Percentiles rank a stretch among this genome's conserved stretches.
phyloP scores from a whole-genome alignment of 2,329 filamentous ascomycete species.

The Ceratocystis colombiana region DNA sequence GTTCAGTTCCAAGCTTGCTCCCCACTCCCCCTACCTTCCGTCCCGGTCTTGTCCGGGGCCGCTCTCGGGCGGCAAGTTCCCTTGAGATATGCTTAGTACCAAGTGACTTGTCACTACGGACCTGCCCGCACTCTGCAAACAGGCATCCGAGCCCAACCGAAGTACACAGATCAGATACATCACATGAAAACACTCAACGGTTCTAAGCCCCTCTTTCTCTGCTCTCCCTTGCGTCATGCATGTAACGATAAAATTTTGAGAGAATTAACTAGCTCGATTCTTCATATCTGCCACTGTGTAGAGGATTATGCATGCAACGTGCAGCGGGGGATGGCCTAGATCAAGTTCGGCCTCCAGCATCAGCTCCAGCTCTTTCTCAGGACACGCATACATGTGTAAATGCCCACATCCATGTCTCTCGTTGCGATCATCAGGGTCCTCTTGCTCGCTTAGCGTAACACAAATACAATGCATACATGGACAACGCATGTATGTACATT shows the following conservation, averaged over 20 bases:
- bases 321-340: not conserved
- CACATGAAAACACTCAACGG: no score
- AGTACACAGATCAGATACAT: no score
- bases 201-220: no score
- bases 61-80: no score
- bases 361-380: not conserved
- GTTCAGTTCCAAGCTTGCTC: no score
- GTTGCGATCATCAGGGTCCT: not conserved
- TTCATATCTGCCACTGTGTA: not conserved
- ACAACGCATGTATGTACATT: not conserved
- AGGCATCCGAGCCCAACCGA: no score
- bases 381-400: not conserved
- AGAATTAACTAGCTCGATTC: not conserved
- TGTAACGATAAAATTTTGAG: not conserved
- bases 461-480: not conserved
- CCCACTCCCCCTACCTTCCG: no score
- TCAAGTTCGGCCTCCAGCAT: no score
- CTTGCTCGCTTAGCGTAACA: conserved; percentile 2
- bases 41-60: no score
- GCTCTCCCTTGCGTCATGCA: not conserved
- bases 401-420: not conserved
- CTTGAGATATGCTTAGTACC: no score
- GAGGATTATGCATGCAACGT: not conserved
- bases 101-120: no score
- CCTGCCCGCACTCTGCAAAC: no score